These are phyloP conservation scores for Diaporthe ilicicola DNA, from an alignment of 2,329 filamentous ascomycete species.

Conservation along the genomic window DNA sequence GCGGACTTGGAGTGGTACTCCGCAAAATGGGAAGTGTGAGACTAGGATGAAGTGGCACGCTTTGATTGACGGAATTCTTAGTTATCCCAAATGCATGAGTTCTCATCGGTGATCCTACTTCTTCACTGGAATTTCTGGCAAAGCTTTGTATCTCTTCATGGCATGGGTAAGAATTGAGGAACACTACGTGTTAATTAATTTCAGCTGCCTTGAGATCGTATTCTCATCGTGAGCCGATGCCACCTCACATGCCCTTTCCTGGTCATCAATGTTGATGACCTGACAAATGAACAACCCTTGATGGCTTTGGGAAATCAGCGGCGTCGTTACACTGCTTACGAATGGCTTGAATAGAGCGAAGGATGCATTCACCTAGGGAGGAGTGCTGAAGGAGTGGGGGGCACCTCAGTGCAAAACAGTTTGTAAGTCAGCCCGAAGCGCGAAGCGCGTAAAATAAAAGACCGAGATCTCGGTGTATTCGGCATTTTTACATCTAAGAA, in stretches of 20 bases:
- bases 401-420: not conserved
- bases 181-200: not conserved
- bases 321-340: not conserved
- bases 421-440: not conserved
- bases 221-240: not conserved
- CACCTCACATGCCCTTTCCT: not conserved
- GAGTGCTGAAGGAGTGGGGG: not conserved
- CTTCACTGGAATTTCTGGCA: no score
- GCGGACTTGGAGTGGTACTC: conserved; percentile 8
- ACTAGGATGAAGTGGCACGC: no score
- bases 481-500: not conserved
- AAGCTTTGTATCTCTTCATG: no score
- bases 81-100: no score
- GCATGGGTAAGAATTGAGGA: no score
- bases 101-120: no score
- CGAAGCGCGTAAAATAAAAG: no score
- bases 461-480: conserved; percentile 1
- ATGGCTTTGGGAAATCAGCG: not conserved
- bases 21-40: conserved; percentile 4
- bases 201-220: not conserved
- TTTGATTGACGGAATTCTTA: not conserved
- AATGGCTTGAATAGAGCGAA: not conserved
- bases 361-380: not conserved
- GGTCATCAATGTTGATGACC: not conserved
- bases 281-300: not conserved